phyloP scores from a whole-genome alignment of 2,329 filamentous ascomycete species.

The Alternaria gansuensis region DNA sequence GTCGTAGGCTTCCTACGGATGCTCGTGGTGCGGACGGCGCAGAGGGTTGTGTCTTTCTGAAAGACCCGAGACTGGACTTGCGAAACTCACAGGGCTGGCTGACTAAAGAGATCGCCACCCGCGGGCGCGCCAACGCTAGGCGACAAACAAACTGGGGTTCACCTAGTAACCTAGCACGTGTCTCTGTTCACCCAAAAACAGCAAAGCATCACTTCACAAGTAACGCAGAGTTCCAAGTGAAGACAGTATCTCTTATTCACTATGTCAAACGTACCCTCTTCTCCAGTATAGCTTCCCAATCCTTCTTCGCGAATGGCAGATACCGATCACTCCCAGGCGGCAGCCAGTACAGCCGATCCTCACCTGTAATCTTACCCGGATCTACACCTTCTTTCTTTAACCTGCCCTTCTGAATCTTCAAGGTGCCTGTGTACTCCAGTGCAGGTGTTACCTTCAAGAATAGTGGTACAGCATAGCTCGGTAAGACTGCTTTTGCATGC shows the following conservation, averaged over 20 bases:
- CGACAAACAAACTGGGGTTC: neutral
- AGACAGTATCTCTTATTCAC: neutral
- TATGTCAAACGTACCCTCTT: slow-evolving; percentile 40
- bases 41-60: slow-evolving; percentile 3
- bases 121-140: neutral
- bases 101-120: slow-evolving; percentile 21
- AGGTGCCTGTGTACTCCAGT: slow-evolving; percentile 57
- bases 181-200: neutral
- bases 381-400: slow-evolving; percentile 57
- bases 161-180: neutral
- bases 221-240: no score
- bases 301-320: slow-evolving; percentile 51
- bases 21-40: neutral
- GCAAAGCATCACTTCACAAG: neutral
- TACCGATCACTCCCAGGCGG: slow-evolving; percentile 48
- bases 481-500: slow-evolving; percentile 53
- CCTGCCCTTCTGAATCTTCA: slow-evolving; percentile 58
- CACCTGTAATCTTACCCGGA: slow-evolving; percentile 50
- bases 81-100: slow-evolving; percentile 20
- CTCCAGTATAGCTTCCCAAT: slow-evolving; percentile 48
- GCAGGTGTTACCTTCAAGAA: slow-evolving; percentile 54
- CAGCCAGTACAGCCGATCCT: slow-evolving; percentile 56
- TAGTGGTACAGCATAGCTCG: slow-evolving; percentile 58
- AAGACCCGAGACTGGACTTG: neutral
- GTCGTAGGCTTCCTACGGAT: neutral